Conservation (phyloP, 1,284 basidiomycete species). For the Kwoniella shivajii region DNA sequence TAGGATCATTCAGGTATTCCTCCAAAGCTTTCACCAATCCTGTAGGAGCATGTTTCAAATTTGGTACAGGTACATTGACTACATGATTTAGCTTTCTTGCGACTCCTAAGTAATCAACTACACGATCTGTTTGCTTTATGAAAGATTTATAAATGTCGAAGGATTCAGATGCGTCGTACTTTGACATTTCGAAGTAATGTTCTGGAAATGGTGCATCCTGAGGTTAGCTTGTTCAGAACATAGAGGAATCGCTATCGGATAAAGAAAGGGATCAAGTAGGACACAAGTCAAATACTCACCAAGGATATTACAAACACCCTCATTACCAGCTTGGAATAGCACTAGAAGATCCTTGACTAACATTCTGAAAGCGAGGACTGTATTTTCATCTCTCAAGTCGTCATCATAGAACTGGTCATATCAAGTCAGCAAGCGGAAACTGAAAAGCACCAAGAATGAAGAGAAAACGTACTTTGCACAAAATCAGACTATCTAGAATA, state of each 20-base stretch:
- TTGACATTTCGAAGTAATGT: conserved; percentile 99
- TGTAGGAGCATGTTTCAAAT: conserved; percentile 92
- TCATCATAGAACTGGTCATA: conserved; percentile 81
- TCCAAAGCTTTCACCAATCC: conserved; percentile 89
- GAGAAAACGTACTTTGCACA: conserved; percentile 71
- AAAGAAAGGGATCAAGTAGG: background rate
- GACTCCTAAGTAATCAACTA: conserved; percentile 91
- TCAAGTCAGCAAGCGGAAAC: background rate
- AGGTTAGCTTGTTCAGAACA: no score
- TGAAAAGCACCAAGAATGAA: background rate
- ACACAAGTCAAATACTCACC: conserved; percentile 58
- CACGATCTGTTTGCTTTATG: conserved; percentile 89
- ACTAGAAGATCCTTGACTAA: conserved; percentile 96
- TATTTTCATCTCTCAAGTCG: conserved; percentile 88
- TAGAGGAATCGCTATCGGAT: background rate
- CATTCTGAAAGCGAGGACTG: conserved; percentile 86
- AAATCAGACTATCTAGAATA: conserved; percentile 82
- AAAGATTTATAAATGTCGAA: conserved; percentile 91
- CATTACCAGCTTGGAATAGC: conserved; percentile 94
- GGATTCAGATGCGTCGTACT: conserved; percentile 82
- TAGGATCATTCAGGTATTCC: conserved; percentile 93
- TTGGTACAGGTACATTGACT: conserved; percentile 90
- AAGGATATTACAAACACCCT: conserved; percentile 95
- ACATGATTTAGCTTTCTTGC: conserved; percentile 90
- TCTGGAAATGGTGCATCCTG: no score